A percentile compares a stretch with the other conserved stretches of the same genome.
phyloP scores from a whole-genome alignment of 2,329 filamentous ascomycete genomes.

The Tricladium varicosporioides region DNA sequence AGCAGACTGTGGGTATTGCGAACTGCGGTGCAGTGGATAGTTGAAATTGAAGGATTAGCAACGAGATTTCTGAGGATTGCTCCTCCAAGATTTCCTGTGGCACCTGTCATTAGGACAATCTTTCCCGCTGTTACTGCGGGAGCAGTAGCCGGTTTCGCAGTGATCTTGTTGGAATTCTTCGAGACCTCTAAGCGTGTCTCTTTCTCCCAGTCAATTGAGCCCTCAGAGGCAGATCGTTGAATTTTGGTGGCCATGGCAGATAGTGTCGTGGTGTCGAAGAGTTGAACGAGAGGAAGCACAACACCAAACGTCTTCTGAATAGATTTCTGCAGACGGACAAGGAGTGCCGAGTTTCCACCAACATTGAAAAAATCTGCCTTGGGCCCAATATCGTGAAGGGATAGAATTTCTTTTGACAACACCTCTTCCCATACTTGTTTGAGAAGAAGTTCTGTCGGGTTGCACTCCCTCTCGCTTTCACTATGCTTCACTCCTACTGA shows the following conservation, averaged over 20 bases:
- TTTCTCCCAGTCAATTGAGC: constrained; percentile 12
- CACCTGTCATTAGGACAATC: constrained; percentile 37
- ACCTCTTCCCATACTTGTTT: constrained; percentile 15
- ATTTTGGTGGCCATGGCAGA: constrained; percentile 31
- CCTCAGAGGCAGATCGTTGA: neutral
- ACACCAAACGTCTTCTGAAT: constrained; percentile 4
- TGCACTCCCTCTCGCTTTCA: neutral
- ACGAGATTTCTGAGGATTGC: constrained; percentile 38
- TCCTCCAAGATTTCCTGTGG: constrained; percentile 40
- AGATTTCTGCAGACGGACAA: constrained; percentile 12
- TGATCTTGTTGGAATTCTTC: neutral
- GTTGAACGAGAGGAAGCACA: constrained; percentile 34
- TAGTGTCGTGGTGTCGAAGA: constrained; percentile 41
- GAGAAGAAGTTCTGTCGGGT: constrained; percentile 6
- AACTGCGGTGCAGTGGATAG: constrained; percentile 44
- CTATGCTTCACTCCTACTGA: neutral
- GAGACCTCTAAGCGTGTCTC: constrained; percentile 7
- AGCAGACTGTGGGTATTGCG: constrained; percentile 1
- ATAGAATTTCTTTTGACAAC: neutral
- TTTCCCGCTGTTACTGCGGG: neutral
- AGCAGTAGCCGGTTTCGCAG: neutral
- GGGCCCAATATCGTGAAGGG: neutral
- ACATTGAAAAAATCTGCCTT: constrained; percentile 17
- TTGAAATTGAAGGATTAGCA: constrained; percentile 27
- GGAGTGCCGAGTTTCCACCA: constrained; percentile 18